Evolutionary conservation across 2,329 filamentous ascomycete species (phyloP), one percentile per base, ranked within the genome.

Genomic region (Hymenoscyphus infarciens): DNA sequence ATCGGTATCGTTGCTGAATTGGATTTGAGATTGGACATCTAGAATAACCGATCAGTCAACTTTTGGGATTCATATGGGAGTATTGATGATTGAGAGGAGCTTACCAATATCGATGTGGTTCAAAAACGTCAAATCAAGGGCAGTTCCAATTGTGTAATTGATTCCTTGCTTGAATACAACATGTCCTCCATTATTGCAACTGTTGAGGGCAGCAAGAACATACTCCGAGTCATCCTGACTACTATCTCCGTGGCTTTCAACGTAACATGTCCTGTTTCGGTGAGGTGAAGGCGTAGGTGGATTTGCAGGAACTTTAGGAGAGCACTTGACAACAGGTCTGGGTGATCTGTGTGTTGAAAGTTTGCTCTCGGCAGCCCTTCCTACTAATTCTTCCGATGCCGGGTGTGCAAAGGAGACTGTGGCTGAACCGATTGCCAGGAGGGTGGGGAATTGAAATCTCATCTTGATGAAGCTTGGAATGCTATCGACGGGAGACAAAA

Each of bases 1-100:
- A 67, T 84, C 81, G 1, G 86, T 87, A 71, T 91, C 85, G 58
- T 87, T 82, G 61, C 82, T 83, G 75, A 90, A 90, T 61, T 82
- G 77, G 22, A 89, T 79, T 25, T 80, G 81, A 25, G 84, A 86
- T 69, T 82, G 80, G 64, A 86, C 82, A 65, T 84, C 83, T 83
- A 62, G 25, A 61, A 33, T 1, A 29, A 5, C 55, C 60, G 25
- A 57, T 42, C 13, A 19, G 19, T 52, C 45, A 52, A 52, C 13
- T 42, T 42, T 42, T 42, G 39, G 13, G 19, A 52, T 13, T 13
- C 22, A 22, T 11, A n/a, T 15, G n/a, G 19, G 45, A n/a, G n/a
- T 42, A n/a, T n/a, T n/a, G 16, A n/a, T n/a, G 45, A 13, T 52
- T 29, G 8, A 2, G 2, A 7, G n/a, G 4, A 38, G 25, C 69